Conservation (phyloP, 768 basidiomycete species). For the Amanita molliuscula region DNA sequence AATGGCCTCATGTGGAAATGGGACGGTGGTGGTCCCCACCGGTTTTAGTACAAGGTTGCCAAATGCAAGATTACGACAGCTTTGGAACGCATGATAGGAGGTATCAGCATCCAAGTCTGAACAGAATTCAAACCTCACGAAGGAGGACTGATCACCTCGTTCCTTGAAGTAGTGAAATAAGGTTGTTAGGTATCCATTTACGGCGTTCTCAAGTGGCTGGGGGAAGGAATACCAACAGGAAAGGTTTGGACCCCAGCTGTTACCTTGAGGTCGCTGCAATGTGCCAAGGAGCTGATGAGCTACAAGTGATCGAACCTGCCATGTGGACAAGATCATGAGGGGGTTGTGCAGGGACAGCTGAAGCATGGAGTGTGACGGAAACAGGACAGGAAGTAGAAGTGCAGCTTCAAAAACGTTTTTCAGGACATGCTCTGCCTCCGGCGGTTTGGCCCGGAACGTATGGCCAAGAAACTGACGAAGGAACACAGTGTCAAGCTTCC, state of each 20-base stretch:
- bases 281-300: constrained; percentile 23
- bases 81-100: constrained; percentile 10
- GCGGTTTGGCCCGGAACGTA: constrained; percentile 10
- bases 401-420: constrained; percentile 16
- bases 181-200: constrained; percentile 19
- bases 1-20: constrained; percentile 17
- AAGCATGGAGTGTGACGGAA: constrained; percentile 15
- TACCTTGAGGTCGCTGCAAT: constrained; percentile 15
- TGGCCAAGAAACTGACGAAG: constrained; percentile 11
- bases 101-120: neutral
- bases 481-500: constrained; percentile 13
- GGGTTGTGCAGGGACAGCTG: constrained; percentile 13
- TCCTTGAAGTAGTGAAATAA: constrained; percentile 18
- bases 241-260: constrained; percentile 22
- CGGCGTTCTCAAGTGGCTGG: constrained; percentile 17
- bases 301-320: constrained; percentile 17
- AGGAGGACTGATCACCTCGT: constrained; percentile 1
- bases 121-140: constrained; percentile 3
- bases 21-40: constrained; percentile 6
- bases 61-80: constrained; percentile 11
- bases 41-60: constrained; percentile 11
- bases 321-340: constrained; percentile 9
- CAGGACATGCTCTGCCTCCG: constrained; percentile 9
- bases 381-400: constrained; percentile 17
- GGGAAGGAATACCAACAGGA: constrained; percentile 20